Evolutionary conservation across 768 basidiomycete genomes (phyloP).

Genomic region (Lyophyllum shimeji): DNA sequence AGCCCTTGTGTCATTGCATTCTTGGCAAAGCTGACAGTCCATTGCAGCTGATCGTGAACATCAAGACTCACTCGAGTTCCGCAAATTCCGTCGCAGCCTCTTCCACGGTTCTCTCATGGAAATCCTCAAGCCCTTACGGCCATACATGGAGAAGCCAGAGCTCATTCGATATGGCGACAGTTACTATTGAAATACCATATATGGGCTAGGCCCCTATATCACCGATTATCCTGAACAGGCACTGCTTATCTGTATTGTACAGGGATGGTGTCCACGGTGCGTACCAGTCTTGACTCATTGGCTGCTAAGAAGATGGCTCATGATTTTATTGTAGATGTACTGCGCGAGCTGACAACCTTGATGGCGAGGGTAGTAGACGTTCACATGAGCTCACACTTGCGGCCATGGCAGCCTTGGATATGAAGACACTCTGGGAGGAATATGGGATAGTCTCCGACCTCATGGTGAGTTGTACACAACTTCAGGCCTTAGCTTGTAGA

Average conservation of each 20-base stretch:
- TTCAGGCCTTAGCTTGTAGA: neutral
- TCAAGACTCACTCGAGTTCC: neutral
- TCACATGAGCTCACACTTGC: conserved; percentile 19
- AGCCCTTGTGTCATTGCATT: neutral
- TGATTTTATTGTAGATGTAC: conserved; percentile 21
- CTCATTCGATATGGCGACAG: neutral
- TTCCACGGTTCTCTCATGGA: neutral
- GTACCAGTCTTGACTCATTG: neutral
- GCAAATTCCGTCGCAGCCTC: neutral
- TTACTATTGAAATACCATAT: neutral
- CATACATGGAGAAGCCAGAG: neutral
- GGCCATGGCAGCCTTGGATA: conserved; percentile 18
- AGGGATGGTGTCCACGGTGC: neutral
- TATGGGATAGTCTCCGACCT: conserved; percentile 32
- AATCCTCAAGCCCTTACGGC: neutral
- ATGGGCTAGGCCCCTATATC: neutral
- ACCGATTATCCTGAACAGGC: neutral
- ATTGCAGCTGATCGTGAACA: neutral
- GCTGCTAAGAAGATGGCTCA: neutral
- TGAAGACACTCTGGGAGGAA: conserved; percentile 25
- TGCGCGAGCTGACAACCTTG: conserved; percentile 20
- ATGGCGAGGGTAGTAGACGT: conserved; percentile 18
- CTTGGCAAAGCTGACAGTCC: neutral
- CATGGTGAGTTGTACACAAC: conserved; percentile 18
- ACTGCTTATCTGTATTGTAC: neutral